Evolutionary conservation across 345 rosid genomes (phyloP).

Genomic region (Citrus reticulata): DNA sequence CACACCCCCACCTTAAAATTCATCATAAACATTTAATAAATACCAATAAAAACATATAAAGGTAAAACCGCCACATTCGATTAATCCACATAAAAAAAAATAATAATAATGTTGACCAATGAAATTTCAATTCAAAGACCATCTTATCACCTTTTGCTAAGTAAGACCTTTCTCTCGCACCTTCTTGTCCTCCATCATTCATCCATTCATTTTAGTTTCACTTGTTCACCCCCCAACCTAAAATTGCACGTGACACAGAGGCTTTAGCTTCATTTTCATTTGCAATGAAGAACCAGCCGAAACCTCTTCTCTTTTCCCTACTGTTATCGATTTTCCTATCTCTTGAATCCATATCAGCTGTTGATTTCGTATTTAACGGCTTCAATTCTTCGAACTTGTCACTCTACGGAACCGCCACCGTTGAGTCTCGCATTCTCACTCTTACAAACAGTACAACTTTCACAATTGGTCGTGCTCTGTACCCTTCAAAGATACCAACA

Average conservation of each 20-base stretch:
- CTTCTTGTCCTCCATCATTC: background rate
- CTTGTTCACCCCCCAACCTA: background rate
- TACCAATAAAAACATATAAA: background rate
- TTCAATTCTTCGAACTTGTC: slow-evolving; percentile 45
- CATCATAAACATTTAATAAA: no score
- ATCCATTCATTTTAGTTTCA: background rate
- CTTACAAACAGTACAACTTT: slow-evolving; percentile 52
- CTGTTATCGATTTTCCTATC: slow-evolving; percentile 5
- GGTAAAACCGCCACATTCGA: no score
- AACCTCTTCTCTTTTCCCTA: slow-evolving; percentile 2
- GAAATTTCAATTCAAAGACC: background rate
- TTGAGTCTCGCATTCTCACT: slow-evolving; percentile 49
- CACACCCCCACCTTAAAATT: no score
- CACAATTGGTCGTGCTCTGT: slow-evolving; percentile 63
- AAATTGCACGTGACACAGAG: background rate
- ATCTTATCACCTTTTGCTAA: background rate
- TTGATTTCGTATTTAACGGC: slow-evolving; percentile 68
- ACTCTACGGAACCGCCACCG: slow-evolving; percentile 42
- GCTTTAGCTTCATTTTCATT: slow-evolving; percentile 4
- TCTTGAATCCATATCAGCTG: slow-evolving; percentile 27
- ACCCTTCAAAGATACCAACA: slow-evolving; percentile 41
- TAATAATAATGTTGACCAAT: background rate
- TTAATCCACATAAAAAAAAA: background rate
- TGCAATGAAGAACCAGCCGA: slow-evolving; percentile 22
- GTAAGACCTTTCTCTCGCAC: background rate